Evolutionary conservation across 495 filamentous ascomycete species (phyloP), one percentile per base, ranked within the genome.

Genomic region (Penicillium steckii): DNA sequence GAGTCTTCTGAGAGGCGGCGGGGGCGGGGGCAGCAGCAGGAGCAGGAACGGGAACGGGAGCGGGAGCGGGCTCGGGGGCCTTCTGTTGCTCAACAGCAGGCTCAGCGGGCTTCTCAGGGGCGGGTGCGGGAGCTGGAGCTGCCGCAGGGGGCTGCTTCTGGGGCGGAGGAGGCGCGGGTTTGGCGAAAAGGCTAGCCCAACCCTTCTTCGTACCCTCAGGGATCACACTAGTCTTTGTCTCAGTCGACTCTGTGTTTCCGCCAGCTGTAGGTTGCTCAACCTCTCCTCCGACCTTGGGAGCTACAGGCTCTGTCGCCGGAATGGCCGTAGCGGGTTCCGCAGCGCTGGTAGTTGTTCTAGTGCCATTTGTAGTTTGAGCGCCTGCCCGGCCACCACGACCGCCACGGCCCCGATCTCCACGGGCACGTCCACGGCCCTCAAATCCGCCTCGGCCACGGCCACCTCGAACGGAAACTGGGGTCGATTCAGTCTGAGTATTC

Each of bases 321-420:
- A 46, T 53, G 52, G 65, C 40, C 23, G 62, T 55, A 21, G 64
- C 60, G 25, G 67, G 44, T 49, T 72, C 64, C 48, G 58, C 41
- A 53, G 62, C 53, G 46, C 45, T 55, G 22, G 52, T 74, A 62
- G 66, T 65, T 27, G 62, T 48, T 59, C 72, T 71, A 65, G 74
- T 72, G 56, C 83, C 79, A 57, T 84, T 80, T 44, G 73, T 72
- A 57, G 53, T 51, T 55, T 81, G 65, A 47, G 81, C 77, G 54
- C 81, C 85, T 43, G 79, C 83, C 56, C 89, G 80, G 45, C 84
- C 86, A 64, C 87, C 84, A 62, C 88, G 82, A 60, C 82, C 82
- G 59, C 89, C 87, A 69, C 91, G 85, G 57, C 88, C 86, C 60
- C 89, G 86, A 59, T 81, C 80, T 61, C 84, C 86, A 65, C 90